Evolutionary conservation across 495 filamentous ascomycete genomes (phyloP), one percentile per base, ranked within the genome.

Genomic region (Podospora didyma): DNA sequence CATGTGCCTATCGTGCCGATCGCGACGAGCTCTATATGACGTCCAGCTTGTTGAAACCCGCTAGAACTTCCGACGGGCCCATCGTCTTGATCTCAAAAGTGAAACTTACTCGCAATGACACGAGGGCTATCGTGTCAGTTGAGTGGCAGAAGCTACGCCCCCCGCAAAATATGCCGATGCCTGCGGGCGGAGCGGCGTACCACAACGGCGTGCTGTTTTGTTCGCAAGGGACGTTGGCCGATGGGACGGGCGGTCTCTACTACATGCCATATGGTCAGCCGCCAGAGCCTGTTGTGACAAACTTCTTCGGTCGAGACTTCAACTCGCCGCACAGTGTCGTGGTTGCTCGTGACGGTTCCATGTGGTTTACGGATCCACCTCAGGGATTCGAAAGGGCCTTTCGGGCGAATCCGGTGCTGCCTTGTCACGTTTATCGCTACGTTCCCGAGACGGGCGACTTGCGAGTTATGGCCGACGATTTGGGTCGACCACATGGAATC

Each of bases 11-110:
- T 53, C 12, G 66, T 21, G 54, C 55, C 14, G 26, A 60, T 6
- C 46, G 52, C 34, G 62, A 75, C 42, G 72, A 76, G 62, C 72
- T 88, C 31, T 87, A 84, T 70, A 71, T 83, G 53, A 86, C 81
- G 28, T 85, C 81, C 37, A 82, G 82, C 68, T 72, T 75, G 22
- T 57, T 77, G 44, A 71, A 73, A 65, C 61, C 67, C 39, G 58
- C 70, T 57, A 62, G 53, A 37, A 66, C 62, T 66, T 72, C 74
- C 0, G 64, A 64, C 35, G 72, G 75, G 20, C 69, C 75, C 19
- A 56, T 69, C 4, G 68, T 77, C 20, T 61, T 79, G 20, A 76
- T 77, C 48, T 78, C 73, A 2, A 70, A 67, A 24, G 12, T 78
- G n/a, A 61, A 64, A 17, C 48, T 77, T 21, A 22, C 34, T 26